Percentiles rank a stretch among this genome's conserved stretches.
Evolutionary conservation across 192 early-diverging fungal genomes (phyloP).

Genomic region (Spizellomyces punctatus): DNA sequence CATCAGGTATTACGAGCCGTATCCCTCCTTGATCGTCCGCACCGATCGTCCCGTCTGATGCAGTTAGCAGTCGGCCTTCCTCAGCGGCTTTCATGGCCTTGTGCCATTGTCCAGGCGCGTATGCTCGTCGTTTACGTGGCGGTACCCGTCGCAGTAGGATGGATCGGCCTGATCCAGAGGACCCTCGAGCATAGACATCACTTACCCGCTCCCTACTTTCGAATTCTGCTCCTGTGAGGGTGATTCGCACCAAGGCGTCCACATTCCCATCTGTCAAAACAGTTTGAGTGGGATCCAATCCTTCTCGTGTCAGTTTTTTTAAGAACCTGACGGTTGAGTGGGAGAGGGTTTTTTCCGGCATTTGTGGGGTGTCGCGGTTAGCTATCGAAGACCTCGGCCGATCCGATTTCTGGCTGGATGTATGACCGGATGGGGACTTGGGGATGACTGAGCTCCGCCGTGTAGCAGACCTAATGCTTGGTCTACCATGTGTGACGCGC

Average conservation of each 20-base stretch:
- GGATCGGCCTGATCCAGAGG: background rate
- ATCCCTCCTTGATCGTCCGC: background rate
- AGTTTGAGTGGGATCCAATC: background rate
- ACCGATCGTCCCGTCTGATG: background rate
- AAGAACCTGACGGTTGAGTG: conserved; percentile 38
- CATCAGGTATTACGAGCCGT: too few relatives aligned
- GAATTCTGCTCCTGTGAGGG: conserved; percentile 32
- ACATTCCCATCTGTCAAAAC: conserved; percentile 12
- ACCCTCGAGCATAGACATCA: background rate
- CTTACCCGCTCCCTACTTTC: background rate
- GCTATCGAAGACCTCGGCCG: background rate
- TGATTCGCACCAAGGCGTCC: conserved; percentile 23
- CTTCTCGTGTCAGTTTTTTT: conserved; percentile 41
- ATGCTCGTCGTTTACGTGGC: background rate
- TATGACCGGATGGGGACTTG: background rate
- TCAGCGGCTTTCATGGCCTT: background rate
- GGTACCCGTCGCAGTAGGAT: background rate
- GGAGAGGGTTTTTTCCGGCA: conserved; percentile 25
- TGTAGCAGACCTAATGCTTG: too few relatives aligned
- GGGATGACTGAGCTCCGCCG: too few relatives aligned
- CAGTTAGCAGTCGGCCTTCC: background rate
- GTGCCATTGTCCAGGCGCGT: background rate
- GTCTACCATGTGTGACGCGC: too few relatives aligned
- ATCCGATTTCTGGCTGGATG: background rate
- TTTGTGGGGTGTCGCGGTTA: too few relatives aligned